Base-by-base conservation (phyloP, 2,329 filamentous ascomycete genomes). In the Cytospora paraplurivora region DNA sequence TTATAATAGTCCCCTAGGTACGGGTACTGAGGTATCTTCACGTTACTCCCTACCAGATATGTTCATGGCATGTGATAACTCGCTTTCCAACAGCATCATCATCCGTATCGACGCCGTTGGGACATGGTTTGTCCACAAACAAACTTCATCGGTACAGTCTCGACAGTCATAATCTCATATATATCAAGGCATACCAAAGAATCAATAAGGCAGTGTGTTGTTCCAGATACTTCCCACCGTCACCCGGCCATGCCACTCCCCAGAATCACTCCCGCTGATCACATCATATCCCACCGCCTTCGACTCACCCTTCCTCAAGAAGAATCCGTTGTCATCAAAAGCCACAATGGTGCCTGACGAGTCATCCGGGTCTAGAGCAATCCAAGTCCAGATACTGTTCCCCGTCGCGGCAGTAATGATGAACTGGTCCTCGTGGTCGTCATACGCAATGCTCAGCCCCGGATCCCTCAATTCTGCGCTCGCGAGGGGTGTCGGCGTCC, bases 271-370 rank as follows among this genome's bases (percentile, higher is more conserved):
- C 8, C 79, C 81, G 41, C 73, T 78, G 66, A 81, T 76, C 1
- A 82, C 73, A 15, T 69, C 77, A 65, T 81, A 85, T 0, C 72
- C 72, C 7, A 86, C 69, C 56, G 76, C 73, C 68, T 75, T 80
- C 55, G 72, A 74, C 70, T 81, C 74, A 0, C 79, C 81, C 27
- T 75, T 74, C 50, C 74, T 67, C 38, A 86, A 68, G 70, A 80
- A 77, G 65, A 86, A 86, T 0, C 77, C 78, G 69, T 86, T 86
- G 1, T 78, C 74, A 7, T 83, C 78, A 64, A 86, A 87, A 38
- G 77, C 77, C 0, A 82, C 74, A 11, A 85, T 76, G 1, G 77
- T 74, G 0, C 78, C 79, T 1, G 56, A 27, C 21, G 76, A 72
- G 0, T 82, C 81, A 62, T 83, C 63, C 1, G 63, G 57, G 17